Percentiles rank a stretch among this genome's conserved stretches.
phyloP scores from a whole-genome alignment of 2,329 filamentous ascomycete species.

The Calonectria fujianensis region DNA sequence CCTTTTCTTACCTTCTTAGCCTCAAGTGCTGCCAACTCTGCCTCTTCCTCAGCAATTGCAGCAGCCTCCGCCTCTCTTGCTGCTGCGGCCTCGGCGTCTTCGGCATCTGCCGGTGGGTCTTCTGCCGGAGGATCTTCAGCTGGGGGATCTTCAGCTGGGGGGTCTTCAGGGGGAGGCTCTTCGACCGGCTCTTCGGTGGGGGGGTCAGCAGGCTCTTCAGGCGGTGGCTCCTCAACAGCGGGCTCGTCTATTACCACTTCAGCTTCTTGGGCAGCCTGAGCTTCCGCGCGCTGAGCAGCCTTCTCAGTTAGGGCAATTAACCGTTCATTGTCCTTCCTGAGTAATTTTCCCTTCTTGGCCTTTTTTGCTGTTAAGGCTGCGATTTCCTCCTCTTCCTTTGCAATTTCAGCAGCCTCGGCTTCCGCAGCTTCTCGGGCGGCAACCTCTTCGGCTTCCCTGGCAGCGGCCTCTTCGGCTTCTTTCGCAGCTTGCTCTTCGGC shows the following conservation, averaged over 20 bases:
- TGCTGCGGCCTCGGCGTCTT: conserved; percentile 11
- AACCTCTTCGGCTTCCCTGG: conserved; percentile 45
- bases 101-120: conserved; percentile 5
- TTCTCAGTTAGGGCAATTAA: conserved; percentile 37
- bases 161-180: conserved; percentile 30
- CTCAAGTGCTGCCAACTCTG: conserved; percentile 46
- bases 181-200: conserved; percentile 33
- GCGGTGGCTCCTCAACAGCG: conserved; percentile 9
- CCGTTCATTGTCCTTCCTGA: conserved; percentile 37
- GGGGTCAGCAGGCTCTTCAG: conserved; percentile 24
- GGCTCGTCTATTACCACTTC: conserved; percentile 39
- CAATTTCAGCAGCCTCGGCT: conserved; percentile 54
- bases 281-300: conserved; percentile 32
- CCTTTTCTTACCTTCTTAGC: conserved; percentile 51
- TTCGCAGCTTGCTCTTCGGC: conserved; percentile 39
- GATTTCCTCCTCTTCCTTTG: conserved; percentile 62
- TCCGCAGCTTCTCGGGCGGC: conserved; percentile 34
- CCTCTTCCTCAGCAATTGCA: conserved; percentile 48
- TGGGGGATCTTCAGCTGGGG: conserved; percentile 45
- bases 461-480: conserved; percentile 54
- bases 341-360: conserved; percentile 57
- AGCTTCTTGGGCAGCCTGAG: conserved; percentile 35
- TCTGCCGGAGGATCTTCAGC: conserved; percentile 17
- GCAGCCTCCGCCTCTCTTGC: conserved; percentile 39
- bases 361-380: conserved; percentile 60